phyloP scores from a whole-genome alignment of 306 rosid genomes.

The Cucumis sativus region DNA sequence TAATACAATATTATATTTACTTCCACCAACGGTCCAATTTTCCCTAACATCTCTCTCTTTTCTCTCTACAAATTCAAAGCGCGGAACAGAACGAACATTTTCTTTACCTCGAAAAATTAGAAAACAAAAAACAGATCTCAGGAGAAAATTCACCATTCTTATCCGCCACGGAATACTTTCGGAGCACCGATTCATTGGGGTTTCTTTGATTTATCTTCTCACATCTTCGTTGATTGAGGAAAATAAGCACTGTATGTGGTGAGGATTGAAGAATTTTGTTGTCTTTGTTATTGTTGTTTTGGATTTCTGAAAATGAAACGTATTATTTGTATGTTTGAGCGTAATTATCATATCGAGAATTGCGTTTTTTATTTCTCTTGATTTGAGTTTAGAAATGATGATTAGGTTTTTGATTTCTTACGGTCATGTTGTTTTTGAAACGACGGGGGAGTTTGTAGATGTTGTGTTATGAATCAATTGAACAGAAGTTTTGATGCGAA shows the following conservation, averaged over 20 bases:
- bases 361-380: background rate
- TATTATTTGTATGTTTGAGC: background rate
- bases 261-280: background rate
- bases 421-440: background rate
- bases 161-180: background rate
- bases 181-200: background rate
- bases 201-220: background rate
- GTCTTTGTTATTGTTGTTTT: background rate
- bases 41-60: background rate
- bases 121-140: background rate
- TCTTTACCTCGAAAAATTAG: background rate
- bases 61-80: background rate
- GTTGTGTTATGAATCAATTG: background rate
- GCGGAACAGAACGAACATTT: background rate
- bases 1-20: background rate
- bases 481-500: background rate
- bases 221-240: background rate
- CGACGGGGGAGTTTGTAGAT: background rate
- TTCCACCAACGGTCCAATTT: constrained; percentile 1
- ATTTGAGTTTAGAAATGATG: background rate
- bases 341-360: background rate
- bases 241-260: background rate
- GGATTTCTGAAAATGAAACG: background rate
- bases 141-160: background rate
- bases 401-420: background rate